Evolutionary conservation across 805 yeast genomes (phyloP).

Genomic region (Cyberlindnera bimundalis): DNA sequence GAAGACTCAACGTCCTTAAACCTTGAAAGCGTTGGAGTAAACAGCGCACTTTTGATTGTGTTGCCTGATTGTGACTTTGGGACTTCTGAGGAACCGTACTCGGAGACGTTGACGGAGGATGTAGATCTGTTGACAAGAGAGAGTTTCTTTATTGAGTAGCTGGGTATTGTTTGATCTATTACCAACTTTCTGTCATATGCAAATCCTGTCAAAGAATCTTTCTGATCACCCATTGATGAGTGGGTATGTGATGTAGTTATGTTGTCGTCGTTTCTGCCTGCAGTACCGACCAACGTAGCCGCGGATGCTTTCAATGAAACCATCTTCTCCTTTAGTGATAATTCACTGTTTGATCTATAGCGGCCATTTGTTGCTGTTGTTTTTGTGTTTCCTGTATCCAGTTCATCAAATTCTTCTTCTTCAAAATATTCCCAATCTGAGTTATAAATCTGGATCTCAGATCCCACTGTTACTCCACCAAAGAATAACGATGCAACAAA

Average conservation of each 20-base stretch:
- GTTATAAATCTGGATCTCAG: conserved; percentile 5
- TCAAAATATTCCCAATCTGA: conserved; percentile 1
- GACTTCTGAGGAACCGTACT: background rate
- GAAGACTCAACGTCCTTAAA: conserved; percentile 3
- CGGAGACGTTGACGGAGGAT: conserved; percentile 14
- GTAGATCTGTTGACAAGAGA: conserved; percentile 25
- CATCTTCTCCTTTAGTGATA: conserved; percentile 8
- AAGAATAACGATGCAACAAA: conserved; percentile 11
- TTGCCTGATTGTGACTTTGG: conserved; percentile 4
- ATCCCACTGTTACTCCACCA: conserved; percentile 12
- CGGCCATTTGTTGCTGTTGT: background rate
- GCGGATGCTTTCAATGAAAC: conserved; percentile 28
- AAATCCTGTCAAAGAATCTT: background rate
- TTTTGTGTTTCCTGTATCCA: background rate
- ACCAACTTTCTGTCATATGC: conserved; percentile 4
- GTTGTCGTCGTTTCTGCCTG: conserved; percentile 6
- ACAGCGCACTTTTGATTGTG: conserved; percentile 1
- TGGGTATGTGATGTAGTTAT: conserved; percentile 2
- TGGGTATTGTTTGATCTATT: conserved; percentile 3
- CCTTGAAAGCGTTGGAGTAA: conserved; percentile 17
- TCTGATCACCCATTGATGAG: conserved; percentile 3
- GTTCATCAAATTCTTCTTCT: conserved; percentile 1
- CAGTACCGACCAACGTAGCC: conserved; percentile 26
- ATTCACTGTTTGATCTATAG: conserved; percentile 6
- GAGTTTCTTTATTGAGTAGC: conserved; percentile 22